Base-by-base conservation (phyloP, 352 stramenopile genomes). In the Pythium chondricola region DNA sequence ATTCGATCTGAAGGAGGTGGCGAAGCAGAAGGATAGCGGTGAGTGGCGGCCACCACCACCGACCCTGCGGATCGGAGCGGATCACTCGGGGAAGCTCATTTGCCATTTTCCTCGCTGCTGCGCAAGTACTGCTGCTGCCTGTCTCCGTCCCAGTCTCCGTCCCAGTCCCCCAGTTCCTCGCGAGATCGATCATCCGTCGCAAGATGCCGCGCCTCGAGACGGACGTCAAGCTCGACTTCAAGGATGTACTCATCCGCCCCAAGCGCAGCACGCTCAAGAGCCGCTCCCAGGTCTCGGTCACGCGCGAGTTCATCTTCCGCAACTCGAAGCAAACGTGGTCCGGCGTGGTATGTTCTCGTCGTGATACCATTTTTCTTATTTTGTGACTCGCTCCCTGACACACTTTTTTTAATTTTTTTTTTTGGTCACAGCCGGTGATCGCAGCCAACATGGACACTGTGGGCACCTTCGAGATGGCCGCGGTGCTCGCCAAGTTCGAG, bases 221-320 rank as follows among this genome's bases (percentile, higher is more conserved):
- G 4, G 88, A 96, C 42, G 56, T 95, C 38, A 92, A 92, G 35
- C 70, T 97, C 37, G 88, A 97, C 65, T 97, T 96, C 63, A 96
- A 96, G 67, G 88, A 97, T 58, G 88, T 97, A 48, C 75, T 97
- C 16, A 97, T 97, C 66, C 81, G 88, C n/a, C 88, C 88, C 41
- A 97, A 97, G 77, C 84, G 88, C 32, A 92, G 72, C 48, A 97
- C 85, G 35, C 69, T 97, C 36, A 94, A 93, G 65, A 93, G 75
- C 61, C 77, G 87, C 52, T 85, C 73, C 21, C 74, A 96, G 55
- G 86, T 96, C 16, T 65, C 75, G 33, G 70, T 95, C 16, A 55
- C 67, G 43, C 74, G 79, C 54, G 72, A 83, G 55, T 87, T 74
- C 49, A 71, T 44, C 26, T 90, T 90, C 54, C 79, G 67, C 45